A percentile compares a stretch with the other conserved stretches of the same genome.
These are phyloP conservation scores for Albizia julibrissin DNA, from an alignment of 306 rosid genomes.

Conservation along the genomic window DNA sequence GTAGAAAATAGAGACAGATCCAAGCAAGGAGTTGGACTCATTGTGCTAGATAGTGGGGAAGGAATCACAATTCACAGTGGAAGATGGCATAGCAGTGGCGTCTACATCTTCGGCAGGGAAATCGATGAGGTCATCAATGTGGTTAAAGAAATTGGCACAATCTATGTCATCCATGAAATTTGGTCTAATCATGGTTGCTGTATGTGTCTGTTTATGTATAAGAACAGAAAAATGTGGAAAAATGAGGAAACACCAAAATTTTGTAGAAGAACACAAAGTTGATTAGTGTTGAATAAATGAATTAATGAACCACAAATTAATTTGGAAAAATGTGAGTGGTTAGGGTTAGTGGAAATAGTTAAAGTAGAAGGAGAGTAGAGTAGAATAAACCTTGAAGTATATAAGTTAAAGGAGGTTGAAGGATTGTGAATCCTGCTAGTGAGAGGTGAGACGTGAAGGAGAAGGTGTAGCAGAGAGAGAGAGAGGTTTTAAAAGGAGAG, in stretches of 20 bases:
- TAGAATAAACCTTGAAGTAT: no score
- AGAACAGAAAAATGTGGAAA: background rate
- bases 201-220: background rate
- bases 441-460: no score
- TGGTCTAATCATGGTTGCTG: constrained; percentile 63
- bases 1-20: constrained; percentile 65
- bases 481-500: background rate
- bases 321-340: no score
- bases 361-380: no score
- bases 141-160: constrained; percentile 90
- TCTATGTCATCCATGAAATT: constrained; percentile 77
- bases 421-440: no score
- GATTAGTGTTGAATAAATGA: no score
- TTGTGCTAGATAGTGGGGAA: constrained; percentile 61
- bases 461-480: no score
- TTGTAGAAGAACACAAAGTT: no score
- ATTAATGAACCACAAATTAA: no score
- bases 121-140: constrained; percentile 88
- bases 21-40: constrained; percentile 51
- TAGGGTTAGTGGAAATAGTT: no score
- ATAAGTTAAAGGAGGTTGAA: no score
- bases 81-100: constrained; percentile 44
- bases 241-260: background rate
- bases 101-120: constrained; percentile 68
- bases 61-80: constrained; percentile 43